Evolutionary conservation across 306 rosid genomes (phyloP).

Genomic region (Erythrophleum fordii): DNA sequence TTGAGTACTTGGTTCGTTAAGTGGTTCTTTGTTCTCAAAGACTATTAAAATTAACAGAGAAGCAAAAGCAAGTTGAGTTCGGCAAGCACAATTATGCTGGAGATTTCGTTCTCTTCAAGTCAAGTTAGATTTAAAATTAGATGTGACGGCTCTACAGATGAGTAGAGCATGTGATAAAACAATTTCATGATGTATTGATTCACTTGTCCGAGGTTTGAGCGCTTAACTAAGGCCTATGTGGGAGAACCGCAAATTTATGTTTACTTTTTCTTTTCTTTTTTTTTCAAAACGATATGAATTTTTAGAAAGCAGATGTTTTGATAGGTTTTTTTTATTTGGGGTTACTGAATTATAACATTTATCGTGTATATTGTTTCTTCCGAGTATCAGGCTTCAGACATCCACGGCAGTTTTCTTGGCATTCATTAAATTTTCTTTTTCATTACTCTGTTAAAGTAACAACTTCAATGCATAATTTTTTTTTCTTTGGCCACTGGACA

Average conservation of each 20-base stretch:
- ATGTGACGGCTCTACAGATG: not conserved
- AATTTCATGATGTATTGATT: not conserved
- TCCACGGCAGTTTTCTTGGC: not conserved
- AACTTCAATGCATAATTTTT: not conserved
- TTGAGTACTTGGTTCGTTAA: not conserved
- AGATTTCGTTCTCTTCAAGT: not conserved
- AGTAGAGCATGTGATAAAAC: not conserved
- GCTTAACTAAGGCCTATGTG: not conserved
- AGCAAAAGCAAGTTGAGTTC: not conserved
- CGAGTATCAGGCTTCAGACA: not conserved
- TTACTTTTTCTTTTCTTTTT: not conserved
- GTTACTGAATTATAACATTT: not conserved
- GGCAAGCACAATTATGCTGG: not conserved
- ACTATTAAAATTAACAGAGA: not conserved
- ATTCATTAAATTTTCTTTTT: not conserved
- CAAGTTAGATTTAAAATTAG: not conserved
- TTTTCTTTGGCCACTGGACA: not conserved
- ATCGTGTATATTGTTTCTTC: not conserved
- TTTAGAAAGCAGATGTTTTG: not conserved
- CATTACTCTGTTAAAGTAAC: not conserved
- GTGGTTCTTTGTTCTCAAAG: not conserved
- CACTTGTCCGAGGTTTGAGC: not conserved
- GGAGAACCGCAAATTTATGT: not conserved
- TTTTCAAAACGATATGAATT: not conserved
- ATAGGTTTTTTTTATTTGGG: not conserved